Evolutionary conservation across 441 rosid genomes (phyloP), one percentile per base, ranked within the genome.

Genomic region (Populus hybrid): DNA sequence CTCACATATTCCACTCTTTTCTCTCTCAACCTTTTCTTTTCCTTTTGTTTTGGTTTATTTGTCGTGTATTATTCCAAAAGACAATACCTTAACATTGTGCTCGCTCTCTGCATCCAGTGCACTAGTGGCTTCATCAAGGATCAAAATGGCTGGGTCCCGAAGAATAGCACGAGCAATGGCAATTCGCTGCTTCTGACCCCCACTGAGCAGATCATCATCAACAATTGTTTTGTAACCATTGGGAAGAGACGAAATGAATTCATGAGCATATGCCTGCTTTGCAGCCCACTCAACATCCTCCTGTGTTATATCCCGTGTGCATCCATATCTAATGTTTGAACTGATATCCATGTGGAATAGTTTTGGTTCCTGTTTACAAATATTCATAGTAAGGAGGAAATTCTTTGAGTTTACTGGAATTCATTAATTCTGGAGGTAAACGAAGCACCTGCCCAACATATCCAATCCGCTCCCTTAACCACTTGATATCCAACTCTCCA

Each of bases 51-150:
- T n/a, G 7, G 20, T 10, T 24, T 32, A 16, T n/a, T 21, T 30
- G 20, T 59, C 35, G 12, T 21, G 10, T 28, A 30, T 76, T 11
- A 35, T 72, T 24, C 64, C 14, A 38, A 32, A 35, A 70, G 70
- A 68, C 63, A 67, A 26, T 85, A 95, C 98, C 97, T 92, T 93
- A 70, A 93, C 86, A 73, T 92, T 92, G 87, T 95, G 98, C 82
- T 95, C 99, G 68, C 99, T 95, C 86, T 95, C 97, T 73, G 99
- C 99, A 85, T 93, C 99, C 67, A 95, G 88, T 67, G 97, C 98
- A 78, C 98, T 92, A 9, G 99, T 93, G 61, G 99, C 98, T 87
- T 95, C 99, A 84, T 95, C 99, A 21, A 95, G 95, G 81, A 95
- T 91, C 80, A 95, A 89, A 82, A 95, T 90, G 74, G 84, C 77